Evolutionary conservation across 2,329 filamentous ascomycete species (phyloP), one percentile per base, ranked within the genome.

Genomic region (Raffaelea albimanens): DNA sequence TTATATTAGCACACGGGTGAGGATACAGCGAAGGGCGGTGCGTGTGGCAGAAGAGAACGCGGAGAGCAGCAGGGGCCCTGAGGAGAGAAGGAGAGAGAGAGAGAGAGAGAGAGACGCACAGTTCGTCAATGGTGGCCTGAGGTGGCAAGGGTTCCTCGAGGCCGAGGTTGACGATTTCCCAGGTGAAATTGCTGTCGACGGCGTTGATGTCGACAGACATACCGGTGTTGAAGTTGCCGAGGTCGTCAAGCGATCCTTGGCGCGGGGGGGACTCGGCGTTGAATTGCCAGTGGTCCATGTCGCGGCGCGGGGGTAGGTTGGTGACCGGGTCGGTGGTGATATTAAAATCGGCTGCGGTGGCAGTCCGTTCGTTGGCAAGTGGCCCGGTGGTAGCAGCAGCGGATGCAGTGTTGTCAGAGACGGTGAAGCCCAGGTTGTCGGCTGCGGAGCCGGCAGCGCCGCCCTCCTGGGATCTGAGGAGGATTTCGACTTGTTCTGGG

Each of bases 401-500:
- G 16, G 18, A 34, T 23, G 40, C n/a, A 13, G 42, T 38, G n/a
- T n/a, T 21, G 1, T 20, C 39, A 3, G 39, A 4, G 3, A 33
- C 13, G 11, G 43, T 66, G 63, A 51, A 73, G 69, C 43, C 58
- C 64, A 11, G 65, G 55, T 50, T 76, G 65, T 16, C 61, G 18
- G 63, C 55, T 10, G 65, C 56, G 9, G 64, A 56, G 9, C 25
- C 7, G 31, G 29, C 25, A 7, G 33, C 29, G 5, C 41, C 22
- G 2, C 34, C 21, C 18, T 87, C 85, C 60, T 94, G 85, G 5
- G 80, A 87, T 68, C 91, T 94, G 51, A 96, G 71, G 48, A 96
- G 69, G 2, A 85, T 93, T 70, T 96, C 91, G 47, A 97, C 90
- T 74, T 96, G 90, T 63, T 91, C 88, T 94, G 21, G 4, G 3